phyloP scores from a whole-genome alignment of 2,329 filamentous ascomycete genomes.

The Fulvia fulva region DNA sequence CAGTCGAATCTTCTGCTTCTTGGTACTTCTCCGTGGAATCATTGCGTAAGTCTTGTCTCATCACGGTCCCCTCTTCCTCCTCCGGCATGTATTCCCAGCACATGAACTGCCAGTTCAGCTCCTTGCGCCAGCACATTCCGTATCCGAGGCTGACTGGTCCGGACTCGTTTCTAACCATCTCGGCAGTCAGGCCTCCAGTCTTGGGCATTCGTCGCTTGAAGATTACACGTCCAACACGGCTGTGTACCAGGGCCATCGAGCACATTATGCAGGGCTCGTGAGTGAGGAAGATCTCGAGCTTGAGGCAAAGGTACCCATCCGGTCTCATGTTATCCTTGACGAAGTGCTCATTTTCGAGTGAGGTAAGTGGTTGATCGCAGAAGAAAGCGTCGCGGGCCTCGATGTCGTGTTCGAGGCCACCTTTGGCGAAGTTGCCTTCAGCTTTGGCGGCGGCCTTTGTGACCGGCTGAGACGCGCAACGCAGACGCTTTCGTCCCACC shows the following conservation, averaged over 20 bases:
- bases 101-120: constrained; percentile 81
- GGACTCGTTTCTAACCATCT: constrained; percentile 44
- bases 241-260: constrained; percentile 93
- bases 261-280: constrained; percentile 97
- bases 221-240: constrained; percentile 80
- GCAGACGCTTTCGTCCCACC: constrained; percentile 60
- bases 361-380: constrained; percentile 64
- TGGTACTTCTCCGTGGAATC: constrained; percentile 24
- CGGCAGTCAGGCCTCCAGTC: constrained; percentile 79
- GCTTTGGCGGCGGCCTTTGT: constrained; percentile 30
- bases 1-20: constrained; percentile 16
- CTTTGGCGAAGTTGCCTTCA: constrained; percentile 29
- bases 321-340: constrained; percentile 61
- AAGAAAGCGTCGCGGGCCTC: constrained; percentile 53
- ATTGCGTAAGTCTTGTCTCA: constrained; percentile 20
- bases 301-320: constrained; percentile 89
- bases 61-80: constrained; percentile 21
- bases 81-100: constrained; percentile 62
- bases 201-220: constrained; percentile 74
- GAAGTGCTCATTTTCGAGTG: constrained; percentile 61
- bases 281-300: constrained; percentile 87
- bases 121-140: constrained; percentile 63
- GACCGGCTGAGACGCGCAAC: constrained; percentile 29
- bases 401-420: constrained; percentile 34
- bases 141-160: constrained; percentile 46